phyloP scores from a whole-genome alignment of 108 stramenopile species.

The Pseudonitzschia multistriata region DNA sequence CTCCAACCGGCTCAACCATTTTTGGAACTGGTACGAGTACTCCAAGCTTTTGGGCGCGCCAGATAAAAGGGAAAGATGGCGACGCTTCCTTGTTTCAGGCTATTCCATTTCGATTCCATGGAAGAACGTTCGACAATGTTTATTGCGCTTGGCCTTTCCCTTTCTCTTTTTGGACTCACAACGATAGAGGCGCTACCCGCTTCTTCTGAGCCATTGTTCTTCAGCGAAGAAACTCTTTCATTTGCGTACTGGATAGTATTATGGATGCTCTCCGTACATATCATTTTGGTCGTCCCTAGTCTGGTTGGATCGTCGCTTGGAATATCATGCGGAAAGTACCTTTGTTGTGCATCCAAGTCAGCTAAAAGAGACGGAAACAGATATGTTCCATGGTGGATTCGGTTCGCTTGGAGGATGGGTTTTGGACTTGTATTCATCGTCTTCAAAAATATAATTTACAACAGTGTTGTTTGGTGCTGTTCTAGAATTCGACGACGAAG shows the following conservation, averaged over 20 bases:
- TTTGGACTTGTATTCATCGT: conserved; percentile 11
- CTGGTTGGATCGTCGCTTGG: conserved; percentile 18
- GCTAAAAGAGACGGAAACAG: conserved; percentile 7
- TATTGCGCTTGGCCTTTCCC: conserved; percentile 38
- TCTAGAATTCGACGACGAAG: neutral
- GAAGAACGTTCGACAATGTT: conserved; percentile 13
- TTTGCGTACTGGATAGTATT: conserved; percentile 27
- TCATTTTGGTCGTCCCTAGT: conserved; percentile 26
- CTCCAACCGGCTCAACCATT: too few species aligned
- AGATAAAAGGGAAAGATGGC: neutral
- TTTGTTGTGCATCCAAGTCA: neutral
- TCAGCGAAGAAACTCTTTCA: neutral
- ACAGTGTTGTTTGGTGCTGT: neutral
- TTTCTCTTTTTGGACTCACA: conserved; percentile 48
- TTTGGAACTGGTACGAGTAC: too few species aligned
- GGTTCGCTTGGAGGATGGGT: neutral
- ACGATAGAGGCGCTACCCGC: conserved; percentile 52
- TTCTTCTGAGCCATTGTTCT: conserved; percentile 40
- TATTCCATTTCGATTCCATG: conserved; percentile 3
- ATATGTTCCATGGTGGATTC: conserved; percentile 43
- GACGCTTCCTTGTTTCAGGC: neutral
- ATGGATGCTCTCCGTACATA: conserved; percentile 20
- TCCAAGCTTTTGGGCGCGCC: too few species aligned
- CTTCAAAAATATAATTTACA: conserved; percentile 5
- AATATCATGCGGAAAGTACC: conserved; percentile 11